Evolutionary conservation across 352 stramenopile genomes (phyloP), one percentile per base, ranked within the genome.

Genomic region (Phytophthora crassamura): DNA sequence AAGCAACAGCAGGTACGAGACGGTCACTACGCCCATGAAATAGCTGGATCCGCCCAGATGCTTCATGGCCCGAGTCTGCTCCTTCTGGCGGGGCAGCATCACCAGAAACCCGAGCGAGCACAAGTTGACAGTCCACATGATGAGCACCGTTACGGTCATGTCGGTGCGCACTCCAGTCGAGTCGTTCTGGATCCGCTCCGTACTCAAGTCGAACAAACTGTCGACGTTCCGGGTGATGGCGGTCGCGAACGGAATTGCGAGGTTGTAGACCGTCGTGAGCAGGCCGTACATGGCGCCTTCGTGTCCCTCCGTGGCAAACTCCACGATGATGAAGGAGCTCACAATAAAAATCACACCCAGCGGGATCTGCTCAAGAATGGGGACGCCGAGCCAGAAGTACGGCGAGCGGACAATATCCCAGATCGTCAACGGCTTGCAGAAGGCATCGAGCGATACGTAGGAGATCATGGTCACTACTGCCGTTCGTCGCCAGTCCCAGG

Each of bases 231-330:
- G 54, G 28, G 76, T 81, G 32, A 88, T 70, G 12, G 69, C 63
- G 3, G 74, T 75, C 4, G 74, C 62, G 40, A 91, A 80, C 9
- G 82, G 78, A 4, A 65, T 69, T 3, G 64, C 51, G 16, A 91
- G 69, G 54, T 89, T 91, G 39, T 68, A 65, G 5, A 88, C 76
- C 4, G 82, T 91, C 28, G 78, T 86, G 18, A 91, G 64, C 18
- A 91, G 61, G 7, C 82, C 78, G 72, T 87, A 86, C 61, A 89
- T 80, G 41, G 80, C 80, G 12, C 78, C 78, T 71, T 91, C 78
- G 56, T 88, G 69, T 25, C 82, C 80, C 18, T 86, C 78, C 7
- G 63, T 68, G 8, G 76, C 65, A 36, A 91, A 72, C 63, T 91
- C 80, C 30, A 89, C 77, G 15, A 80, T 72, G 48, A 87, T 82